Percentiles rank a stretch among this genome's conserved stretches.
phyloP scores from a whole-genome alignment of 2,329 filamentous ascomycete genomes.

The Helotiales sp. region DNA sequence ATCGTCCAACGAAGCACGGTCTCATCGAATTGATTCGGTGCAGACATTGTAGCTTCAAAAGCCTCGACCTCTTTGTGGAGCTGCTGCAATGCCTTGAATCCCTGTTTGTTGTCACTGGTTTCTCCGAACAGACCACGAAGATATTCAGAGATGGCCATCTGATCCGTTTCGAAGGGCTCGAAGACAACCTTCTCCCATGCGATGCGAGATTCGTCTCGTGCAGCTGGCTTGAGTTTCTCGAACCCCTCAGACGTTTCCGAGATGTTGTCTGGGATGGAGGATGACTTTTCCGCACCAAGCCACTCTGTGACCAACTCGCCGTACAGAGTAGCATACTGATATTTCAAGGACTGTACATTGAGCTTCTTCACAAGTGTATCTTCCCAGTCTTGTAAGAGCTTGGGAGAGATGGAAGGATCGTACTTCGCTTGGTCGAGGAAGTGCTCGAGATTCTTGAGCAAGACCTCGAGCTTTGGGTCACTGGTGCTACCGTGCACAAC shows the following conservation, averaged over 20 bases:
- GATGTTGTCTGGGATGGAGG: conserved; percentile 9
- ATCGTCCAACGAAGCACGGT: conserved; percentile 52
- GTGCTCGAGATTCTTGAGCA: conserved; percentile 51
- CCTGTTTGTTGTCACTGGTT: conserved; percentile 42
- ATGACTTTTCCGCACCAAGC: conserved; percentile 46
- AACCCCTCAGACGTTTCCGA: conserved; percentile 41
- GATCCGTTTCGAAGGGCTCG: conserved; percentile 51
- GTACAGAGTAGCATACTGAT: conserved; percentile 62
- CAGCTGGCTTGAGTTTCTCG: conserved; percentile 52
- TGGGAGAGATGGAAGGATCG: conserved; percentile 57
- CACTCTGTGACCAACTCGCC: conserved; percentile 60
- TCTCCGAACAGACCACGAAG: conserved; percentile 55
- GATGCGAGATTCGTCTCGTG: conserved; percentile 55
- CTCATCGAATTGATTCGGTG: conserved; percentile 47
- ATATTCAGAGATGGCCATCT: conserved; percentile 52
- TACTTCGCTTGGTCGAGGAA: conserved; percentile 59
- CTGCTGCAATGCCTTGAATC: conserved; percentile 49
- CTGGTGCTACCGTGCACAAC: conserved; percentile 27
- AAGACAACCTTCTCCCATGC: conserved; percentile 64
- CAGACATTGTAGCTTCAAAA: conserved; percentile 42
- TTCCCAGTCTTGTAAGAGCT: conserved; percentile 54
- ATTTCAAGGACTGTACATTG: conserved; percentile 55
- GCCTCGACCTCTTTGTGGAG: conserved; percentile 47
- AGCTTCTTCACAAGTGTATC: conserved; percentile 52
- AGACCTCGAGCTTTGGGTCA: conserved; percentile 31